Conservation (phyloP, 2,329 filamentous ascomycete genomes). For the Ophiobolus disseminans region DNA sequence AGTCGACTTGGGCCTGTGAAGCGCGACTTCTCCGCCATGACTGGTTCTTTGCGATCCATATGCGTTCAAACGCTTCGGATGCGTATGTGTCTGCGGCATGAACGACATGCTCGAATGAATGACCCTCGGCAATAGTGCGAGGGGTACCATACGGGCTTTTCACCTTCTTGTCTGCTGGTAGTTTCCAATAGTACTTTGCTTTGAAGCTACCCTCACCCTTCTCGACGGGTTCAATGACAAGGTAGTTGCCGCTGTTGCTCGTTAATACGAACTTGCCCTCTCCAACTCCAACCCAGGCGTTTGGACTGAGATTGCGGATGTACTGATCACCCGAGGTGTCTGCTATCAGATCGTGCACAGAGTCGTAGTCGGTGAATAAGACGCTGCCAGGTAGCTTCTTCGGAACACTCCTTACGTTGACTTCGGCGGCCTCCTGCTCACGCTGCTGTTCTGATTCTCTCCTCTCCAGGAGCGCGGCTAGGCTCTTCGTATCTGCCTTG, state of each 20-base stretch:
- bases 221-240: slow-evolving; percentile 59
- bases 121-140: slow-evolving; percentile 68
- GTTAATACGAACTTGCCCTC: slow-evolving; percentile 74
- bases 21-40: slow-evolving; percentile 75
- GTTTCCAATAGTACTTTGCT: slow-evolving; percentile 53
- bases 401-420: slow-evolving; percentile 51
- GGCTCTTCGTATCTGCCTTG: slow-evolving; percentile 67
- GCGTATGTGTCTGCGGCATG: slow-evolving; percentile 87
- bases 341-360: slow-evolving; percentile 86
- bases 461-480: slow-evolving; percentile 63
- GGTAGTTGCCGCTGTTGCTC: slow-evolving; percentile 65
- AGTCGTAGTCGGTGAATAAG: slow-evolving; percentile 89
- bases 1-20: slow-evolving; percentile 66
- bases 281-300: slow-evolving; percentile 85
- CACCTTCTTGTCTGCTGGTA: slow-evolving; percentile 43
- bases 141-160: slow-evolving; percentile 71
- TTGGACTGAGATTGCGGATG: slow-evolving; percentile 75
- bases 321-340: slow-evolving; percentile 81
- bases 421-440: slow-evolving; percentile 71
- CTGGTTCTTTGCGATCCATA: slow-evolving; percentile 70
- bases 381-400: slow-evolving; percentile 58
- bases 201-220: slow-evolving; percentile 47
- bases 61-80: slow-evolving; percentile 67
- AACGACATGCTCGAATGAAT: slow-evolving; percentile 76
- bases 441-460: slow-evolving; percentile 54